Percentiles rank a stretch among this genome's conserved stretches.
These are phyloP conservation scores for Leccinum longicurvipes DNA, from an alignment of 768 basidiomycete species.

Conservation along the genomic window DNA sequence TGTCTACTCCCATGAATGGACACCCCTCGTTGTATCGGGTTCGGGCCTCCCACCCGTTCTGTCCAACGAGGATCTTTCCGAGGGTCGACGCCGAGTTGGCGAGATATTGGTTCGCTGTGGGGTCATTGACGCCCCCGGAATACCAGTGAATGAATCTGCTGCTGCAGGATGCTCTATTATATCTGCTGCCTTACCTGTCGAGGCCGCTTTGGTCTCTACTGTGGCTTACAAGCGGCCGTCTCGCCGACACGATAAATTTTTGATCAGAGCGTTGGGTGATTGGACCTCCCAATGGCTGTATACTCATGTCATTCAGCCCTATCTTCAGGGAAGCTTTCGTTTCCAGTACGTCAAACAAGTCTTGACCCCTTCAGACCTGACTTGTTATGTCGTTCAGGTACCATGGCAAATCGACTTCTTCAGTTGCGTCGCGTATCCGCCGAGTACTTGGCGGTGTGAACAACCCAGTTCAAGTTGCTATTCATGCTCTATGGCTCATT, in stretches of 20 bases:
- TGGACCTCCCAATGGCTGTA: conserved; percentile 29
- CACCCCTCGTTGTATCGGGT: conserved; percentile 3
- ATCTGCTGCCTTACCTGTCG: not conserved
- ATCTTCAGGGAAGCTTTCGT: conserved; percentile 11
- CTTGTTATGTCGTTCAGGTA: conserved; percentile 13
- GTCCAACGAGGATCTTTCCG: conserved; percentile 7
- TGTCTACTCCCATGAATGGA: not conserved
- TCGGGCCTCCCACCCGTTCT: not conserved
- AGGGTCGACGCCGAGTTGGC: conserved; percentile 18
- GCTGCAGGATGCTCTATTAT: not conserved
- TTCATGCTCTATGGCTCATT: conserved; percentile 35
- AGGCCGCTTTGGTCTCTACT: not conserved
- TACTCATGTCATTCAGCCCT: conserved; percentile 22
- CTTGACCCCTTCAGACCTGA: not conserved
- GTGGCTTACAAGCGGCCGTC: not conserved
- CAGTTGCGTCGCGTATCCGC: conserved; percentile 19
- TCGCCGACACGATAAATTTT: conserved; percentile 2
- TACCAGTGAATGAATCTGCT: not conserved
- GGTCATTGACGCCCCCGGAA: conserved; percentile 9
- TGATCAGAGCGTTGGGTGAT: conserved; percentile 15
- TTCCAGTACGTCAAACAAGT: conserved; percentile 20
- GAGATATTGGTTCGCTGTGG: conserved; percentile 21
- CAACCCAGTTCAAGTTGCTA: conserved; percentile 27
- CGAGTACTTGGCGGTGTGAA: conserved; percentile 18
- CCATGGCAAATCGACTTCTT: conserved; percentile 8